Evolutionary conservation across 352 stramenopile genomes (phyloP).

Genomic region (Pythium periplocum): DNA sequence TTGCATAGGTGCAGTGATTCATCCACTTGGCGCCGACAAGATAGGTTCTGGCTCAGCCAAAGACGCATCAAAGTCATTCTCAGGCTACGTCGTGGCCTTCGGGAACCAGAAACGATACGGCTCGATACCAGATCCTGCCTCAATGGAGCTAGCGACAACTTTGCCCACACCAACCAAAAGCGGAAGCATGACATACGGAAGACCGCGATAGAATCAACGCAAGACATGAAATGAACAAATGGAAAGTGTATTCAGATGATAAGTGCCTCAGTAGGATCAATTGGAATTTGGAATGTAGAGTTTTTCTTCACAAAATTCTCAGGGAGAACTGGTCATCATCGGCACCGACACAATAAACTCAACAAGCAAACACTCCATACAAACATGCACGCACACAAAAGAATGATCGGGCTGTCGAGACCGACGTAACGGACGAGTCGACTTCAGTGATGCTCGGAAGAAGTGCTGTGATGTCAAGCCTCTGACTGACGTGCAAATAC

Average conservation of each 20-base stretch:
- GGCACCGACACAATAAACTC: constrained; percentile 23
- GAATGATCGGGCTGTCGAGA: background rate
- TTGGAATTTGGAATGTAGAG: constrained; percentile 69
- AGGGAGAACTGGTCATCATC: constrained; percentile 73
- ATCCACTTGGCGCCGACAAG: too few species aligned
- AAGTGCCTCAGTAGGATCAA: constrained; percentile 83
- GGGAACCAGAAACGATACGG: constrained; percentile 45
- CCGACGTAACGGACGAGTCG: background rate
- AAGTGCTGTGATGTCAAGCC: constrained; percentile 17
- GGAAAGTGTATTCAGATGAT: constrained; percentile 16
- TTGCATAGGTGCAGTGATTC: too few species aligned
- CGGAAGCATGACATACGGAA: background rate
- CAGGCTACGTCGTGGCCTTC: constrained; percentile 38
- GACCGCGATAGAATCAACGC: background rate
- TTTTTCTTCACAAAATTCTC: constrained; percentile 65
- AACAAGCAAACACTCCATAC: constrained; percentile 17
- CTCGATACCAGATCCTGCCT: constrained; percentile 16
- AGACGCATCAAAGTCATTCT: constrained; percentile 17
- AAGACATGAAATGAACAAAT: background rate
- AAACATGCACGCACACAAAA: constrained; percentile 6
- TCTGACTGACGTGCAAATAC: constrained; percentile 91
- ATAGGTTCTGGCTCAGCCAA: too few species aligned
- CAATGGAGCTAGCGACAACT: constrained; percentile 8
- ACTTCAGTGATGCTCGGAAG: background rate
- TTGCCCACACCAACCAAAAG: background rate